Evolutionary conservation across 768 basidiomycete species (phyloP).

Genomic region (Mycena venus): DNA sequence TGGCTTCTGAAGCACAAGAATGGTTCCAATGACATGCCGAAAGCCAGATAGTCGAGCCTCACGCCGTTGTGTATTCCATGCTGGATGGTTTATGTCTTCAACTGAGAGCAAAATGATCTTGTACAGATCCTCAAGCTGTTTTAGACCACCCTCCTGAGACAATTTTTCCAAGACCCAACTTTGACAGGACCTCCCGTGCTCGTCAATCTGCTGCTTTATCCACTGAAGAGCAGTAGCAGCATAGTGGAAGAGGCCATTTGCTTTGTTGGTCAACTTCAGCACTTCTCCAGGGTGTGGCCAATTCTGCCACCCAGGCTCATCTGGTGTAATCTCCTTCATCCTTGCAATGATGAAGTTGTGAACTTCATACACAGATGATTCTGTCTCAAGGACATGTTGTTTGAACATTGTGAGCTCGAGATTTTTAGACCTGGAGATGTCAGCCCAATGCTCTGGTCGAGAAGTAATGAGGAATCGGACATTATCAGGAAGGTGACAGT

Average conservation of each 20-base stretch:
- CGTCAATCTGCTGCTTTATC: not conserved
- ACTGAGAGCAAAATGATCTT: slow-evolving; percentile 1
- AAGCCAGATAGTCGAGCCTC: not conserved
- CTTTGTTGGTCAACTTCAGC: not conserved
- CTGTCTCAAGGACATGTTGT: not conserved
- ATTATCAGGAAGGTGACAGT: slow-evolving; percentile 14
- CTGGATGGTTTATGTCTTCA: not conserved
- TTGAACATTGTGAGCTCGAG: not conserved
- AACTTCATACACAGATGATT: not conserved
- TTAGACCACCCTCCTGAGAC: not conserved
- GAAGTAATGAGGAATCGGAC: slow-evolving; percentile 9
- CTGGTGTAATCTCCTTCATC: slow-evolving; percentile 1
- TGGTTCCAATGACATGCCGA: not conserved
- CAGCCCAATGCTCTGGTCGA: slow-evolving; percentile 18
- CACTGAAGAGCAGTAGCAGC: slow-evolving; percentile 15
- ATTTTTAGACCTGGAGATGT: slow-evolving; percentile 9
- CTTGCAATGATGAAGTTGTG: no score
- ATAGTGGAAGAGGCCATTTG: slow-evolving; percentile 15
- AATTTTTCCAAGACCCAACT: not conserved
- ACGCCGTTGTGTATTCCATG: not conserved
- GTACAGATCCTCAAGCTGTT: not conserved
- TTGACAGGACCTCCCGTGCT: not conserved
- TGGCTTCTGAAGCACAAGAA: slow-evolving; percentile 2
- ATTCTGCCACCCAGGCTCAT: not conserved
- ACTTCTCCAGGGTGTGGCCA: not conserved